Evolutionary conservation across 768 basidiomycete species (phyloP).

Genomic region (Boletellus emodensis): DNA sequence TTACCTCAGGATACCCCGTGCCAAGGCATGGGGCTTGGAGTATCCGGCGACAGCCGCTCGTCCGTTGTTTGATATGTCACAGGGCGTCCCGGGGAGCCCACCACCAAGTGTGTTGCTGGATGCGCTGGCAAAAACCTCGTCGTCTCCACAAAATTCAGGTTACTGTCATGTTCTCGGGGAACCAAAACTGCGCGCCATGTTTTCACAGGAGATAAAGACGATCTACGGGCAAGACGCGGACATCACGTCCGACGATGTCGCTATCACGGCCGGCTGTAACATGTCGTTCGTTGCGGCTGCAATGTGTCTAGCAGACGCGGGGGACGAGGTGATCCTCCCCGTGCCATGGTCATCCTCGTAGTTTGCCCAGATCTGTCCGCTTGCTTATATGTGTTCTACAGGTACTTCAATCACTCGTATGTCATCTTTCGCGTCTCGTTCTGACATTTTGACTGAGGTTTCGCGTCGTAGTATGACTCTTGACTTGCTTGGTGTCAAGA

Average conservation of each 20-base stretch:
- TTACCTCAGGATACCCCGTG: conserved; percentile 48
- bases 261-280: conserved; percentile 69
- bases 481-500: conserved; percentile 56
- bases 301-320: conserved; percentile 63
- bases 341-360: conserved; percentile 52
- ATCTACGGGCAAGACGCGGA: conserved; percentile 52
- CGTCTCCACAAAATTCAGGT: conserved; percentile 43
- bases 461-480: conserved; percentile 55
- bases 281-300: conserved; percentile 62
- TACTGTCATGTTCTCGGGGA: conserved; percentile 65
- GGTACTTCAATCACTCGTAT: conserved; percentile 68
- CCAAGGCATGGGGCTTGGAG: conserved; percentile 50
- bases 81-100: conserved; percentile 67
- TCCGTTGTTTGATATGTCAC: conserved; percentile 68
- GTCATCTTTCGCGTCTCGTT: not conserved
- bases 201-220: conserved; percentile 58
- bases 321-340: conserved; percentile 70
- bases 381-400: conserved; percentile 14
- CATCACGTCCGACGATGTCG: conserved; percentile 54
- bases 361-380: not conserved
- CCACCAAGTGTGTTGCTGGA: conserved; percentile 53
- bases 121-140: conserved; percentile 43
- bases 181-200: conserved; percentile 41
- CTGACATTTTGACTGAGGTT: not conserved
- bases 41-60: conserved; percentile 40